Percentiles rank a stretch among this genome's conserved stretches.
Evolutionary conservation across 2,329 filamentous ascomycete species (phyloP).

Genomic region (Monosporascus sp.): DNA sequence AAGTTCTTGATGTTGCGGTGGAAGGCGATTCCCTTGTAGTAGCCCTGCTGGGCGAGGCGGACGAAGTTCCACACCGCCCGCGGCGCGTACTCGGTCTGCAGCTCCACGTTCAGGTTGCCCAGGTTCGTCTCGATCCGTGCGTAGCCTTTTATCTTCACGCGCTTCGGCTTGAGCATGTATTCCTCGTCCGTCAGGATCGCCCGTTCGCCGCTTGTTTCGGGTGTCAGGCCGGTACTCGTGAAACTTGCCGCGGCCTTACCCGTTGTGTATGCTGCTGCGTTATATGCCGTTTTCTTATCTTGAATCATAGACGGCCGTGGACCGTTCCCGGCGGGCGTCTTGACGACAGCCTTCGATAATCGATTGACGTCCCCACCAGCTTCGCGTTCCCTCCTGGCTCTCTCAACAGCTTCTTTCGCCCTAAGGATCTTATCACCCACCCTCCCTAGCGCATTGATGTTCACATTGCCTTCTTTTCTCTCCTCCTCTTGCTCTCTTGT

Average conservation of each 20-base stretch:
- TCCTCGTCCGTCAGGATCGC: conserved; percentile 89
- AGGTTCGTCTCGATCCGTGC: conserved; percentile 82
- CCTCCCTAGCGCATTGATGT: conserved; percentile 72
- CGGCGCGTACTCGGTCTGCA: conserved; percentile 86
- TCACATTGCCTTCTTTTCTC: conserved; percentile 63
- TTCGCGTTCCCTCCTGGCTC: conserved; percentile 70
- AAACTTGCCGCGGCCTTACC: conserved; percentile 89
- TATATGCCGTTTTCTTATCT: conserved; percentile 63
- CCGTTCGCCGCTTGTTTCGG: conserved; percentile 81
- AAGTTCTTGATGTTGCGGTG: conserved; percentile 94
- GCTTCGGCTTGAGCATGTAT: conserved; percentile 88
- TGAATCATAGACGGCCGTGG: conserved; percentile 41
- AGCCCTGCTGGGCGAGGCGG: conserved; percentile 78
- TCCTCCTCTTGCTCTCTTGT: conserved; percentile 67
- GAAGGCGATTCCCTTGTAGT: conserved; percentile 79
- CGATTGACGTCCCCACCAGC: conserved; percentile 54
- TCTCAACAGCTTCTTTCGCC: conserved; percentile 90
- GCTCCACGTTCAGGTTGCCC: conserved; percentile 80
- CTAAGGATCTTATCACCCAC: conserved; percentile 77
- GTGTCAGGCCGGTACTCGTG: conserved; percentile 89
- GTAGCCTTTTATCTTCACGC: conserved; percentile 87
- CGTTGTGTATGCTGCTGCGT: conserved; percentile 85
- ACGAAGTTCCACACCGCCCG: conserved; percentile 97
- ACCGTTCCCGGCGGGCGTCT: conserved; percentile 23
- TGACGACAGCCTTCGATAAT: conserved; percentile 37